Percentiles rank a stretch among this genome's conserved stretches.
These are phyloP conservation scores for Diversispora epigaea DNA, from an alignment of 192 early-diverging fungal genomes.

Conservation along the genomic window DNA sequence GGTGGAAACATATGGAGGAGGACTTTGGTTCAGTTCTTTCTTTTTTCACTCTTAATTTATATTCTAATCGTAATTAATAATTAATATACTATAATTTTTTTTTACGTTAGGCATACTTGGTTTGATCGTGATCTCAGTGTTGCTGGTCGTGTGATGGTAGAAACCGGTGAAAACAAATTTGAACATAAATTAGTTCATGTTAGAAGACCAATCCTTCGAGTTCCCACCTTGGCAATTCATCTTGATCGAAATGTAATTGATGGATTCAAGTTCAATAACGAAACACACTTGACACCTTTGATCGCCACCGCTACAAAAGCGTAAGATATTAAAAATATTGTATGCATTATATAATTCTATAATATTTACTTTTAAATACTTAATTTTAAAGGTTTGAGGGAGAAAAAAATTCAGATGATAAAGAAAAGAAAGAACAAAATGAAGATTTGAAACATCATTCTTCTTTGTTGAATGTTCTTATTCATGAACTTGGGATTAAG, in stretches of 20 bases:
- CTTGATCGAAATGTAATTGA: conserved; percentile 78
- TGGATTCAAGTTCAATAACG: conserved; percentile 93
- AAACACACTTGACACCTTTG: conserved; percentile 88
- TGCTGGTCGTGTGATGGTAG: conserved; percentile 90
- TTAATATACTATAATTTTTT: background rate
- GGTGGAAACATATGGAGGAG: conserved; percentile 92
- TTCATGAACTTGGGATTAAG: conserved; percentile 68
- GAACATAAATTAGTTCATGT: conserved; percentile 67
- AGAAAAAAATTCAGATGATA: conserved; percentile 23
- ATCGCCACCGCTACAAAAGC: conserved; percentile 70
- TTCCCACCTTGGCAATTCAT: conserved; percentile 97
- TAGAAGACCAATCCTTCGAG: conserved; percentile 80
- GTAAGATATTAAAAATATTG: conserved; percentile 35
- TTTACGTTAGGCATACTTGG: conserved; percentile 76
- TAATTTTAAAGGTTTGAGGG: background rate
- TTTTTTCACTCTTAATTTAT: background rate
- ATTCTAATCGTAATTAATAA: background rate
- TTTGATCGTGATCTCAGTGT: conserved; percentile 97
- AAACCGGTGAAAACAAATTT: conserved; percentile 55
- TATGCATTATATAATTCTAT: background rate
- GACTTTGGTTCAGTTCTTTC: conserved; percentile 62
- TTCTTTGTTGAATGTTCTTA: conserved; percentile 72
- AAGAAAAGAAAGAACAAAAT: conserved; percentile 38
- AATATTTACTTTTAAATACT: background rate
- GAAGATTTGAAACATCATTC: conserved; percentile 73